These are phyloP conservation scores for Cicer cuneatum DNA, from an alignment of 306 rosid genomes.

Conservation along the genomic window DNA sequence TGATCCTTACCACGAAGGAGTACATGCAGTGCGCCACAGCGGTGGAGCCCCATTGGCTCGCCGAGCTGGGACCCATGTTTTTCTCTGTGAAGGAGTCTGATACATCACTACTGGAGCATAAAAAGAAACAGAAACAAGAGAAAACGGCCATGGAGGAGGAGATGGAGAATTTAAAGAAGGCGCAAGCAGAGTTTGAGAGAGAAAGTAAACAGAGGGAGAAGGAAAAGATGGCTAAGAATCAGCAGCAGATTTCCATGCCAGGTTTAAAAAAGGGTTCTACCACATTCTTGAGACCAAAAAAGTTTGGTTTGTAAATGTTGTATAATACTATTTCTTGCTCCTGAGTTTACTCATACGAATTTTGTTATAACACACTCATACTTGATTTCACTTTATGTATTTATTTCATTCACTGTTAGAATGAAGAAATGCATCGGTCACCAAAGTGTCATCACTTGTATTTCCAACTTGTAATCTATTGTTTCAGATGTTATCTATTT, in stretches of 20 bases:
- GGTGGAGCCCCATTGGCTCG: slow-evolving; percentile 96
- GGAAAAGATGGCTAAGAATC: slow-evolving; percentile 67
- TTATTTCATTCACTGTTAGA: neutral
- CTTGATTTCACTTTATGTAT: slow-evolving; percentile 2
- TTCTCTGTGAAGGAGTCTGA: slow-evolving; percentile 97
- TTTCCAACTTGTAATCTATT: neutral
- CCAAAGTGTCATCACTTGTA: neutral
- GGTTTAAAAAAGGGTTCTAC: slow-evolving; percentile 81
- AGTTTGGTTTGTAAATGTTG: slow-evolving; percentile 68
- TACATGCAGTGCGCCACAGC: slow-evolving; percentile 99
- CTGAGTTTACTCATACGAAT: neutral
- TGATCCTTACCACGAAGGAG: slow-evolving; percentile 83
- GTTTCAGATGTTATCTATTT: neutral
- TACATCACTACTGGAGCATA: slow-evolving; percentile 88
- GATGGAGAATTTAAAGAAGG: slow-evolving; percentile 90
- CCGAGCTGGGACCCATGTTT: slow-evolving; percentile 97
- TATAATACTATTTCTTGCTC: slow-evolving; percentile 8
- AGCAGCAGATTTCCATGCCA: slow-evolving; percentile 76
- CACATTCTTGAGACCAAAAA: slow-evolving; percentile 85
- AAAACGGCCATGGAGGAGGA: slow-evolving; percentile 97
- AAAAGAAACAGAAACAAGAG: slow-evolving; percentile 86
- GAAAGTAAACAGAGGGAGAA: slow-evolving; percentile 63
- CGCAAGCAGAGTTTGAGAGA: slow-evolving; percentile 72
- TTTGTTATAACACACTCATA: neutral
- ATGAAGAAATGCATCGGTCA: neutral